phyloP scores from a whole-genome alignment of 768 basidiomycete species.

The Phylloporus arenicola region DNA sequence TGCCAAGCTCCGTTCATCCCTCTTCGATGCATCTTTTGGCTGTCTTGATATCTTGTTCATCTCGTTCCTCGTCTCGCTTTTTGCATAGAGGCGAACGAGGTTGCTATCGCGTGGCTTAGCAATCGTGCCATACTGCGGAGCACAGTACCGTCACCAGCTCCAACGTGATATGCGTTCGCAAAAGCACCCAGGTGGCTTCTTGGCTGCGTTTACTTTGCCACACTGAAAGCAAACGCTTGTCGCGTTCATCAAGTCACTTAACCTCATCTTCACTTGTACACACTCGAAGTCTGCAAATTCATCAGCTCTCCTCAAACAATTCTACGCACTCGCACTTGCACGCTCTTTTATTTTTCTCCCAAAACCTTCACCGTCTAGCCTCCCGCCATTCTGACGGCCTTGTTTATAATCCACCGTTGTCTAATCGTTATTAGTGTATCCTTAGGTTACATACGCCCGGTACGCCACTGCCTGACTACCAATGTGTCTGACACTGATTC shows the following conservation, averaged over 20 bases:
- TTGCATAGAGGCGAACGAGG: not conserved
- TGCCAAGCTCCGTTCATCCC: constrained; percentile 2
- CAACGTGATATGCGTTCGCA: too few species aligned
- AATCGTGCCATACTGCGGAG: not conserved
- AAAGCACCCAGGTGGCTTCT: not conserved
- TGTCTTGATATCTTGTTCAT: not conserved
- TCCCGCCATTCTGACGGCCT: not conserved
- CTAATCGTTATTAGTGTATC: constrained; percentile 2
- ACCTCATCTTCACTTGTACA: constrained; percentile 1
- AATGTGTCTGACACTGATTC: constrained; percentile 2
- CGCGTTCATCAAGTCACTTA: not conserved
- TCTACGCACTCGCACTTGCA: not conserved
- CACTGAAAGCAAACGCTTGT: not conserved
- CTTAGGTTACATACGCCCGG: not conserved
- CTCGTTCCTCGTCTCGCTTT: not conserved
- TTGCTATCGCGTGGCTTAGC: not conserved
- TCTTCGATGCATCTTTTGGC: constrained; percentile 8
- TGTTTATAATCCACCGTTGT: not conserved
- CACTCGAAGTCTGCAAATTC: constrained; percentile 1
- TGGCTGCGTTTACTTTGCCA: not conserved
- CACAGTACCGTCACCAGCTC: not conserved
- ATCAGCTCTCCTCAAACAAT: not conserved
- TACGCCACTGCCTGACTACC: not conserved
- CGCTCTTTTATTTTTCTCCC: not conserved
- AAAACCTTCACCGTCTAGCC: not conserved